Percentiles rank a stretch among this genome's conserved stretches.
Conservation (phyloP, 768 basidiomycete species). For the Russula sp. region DNA sequence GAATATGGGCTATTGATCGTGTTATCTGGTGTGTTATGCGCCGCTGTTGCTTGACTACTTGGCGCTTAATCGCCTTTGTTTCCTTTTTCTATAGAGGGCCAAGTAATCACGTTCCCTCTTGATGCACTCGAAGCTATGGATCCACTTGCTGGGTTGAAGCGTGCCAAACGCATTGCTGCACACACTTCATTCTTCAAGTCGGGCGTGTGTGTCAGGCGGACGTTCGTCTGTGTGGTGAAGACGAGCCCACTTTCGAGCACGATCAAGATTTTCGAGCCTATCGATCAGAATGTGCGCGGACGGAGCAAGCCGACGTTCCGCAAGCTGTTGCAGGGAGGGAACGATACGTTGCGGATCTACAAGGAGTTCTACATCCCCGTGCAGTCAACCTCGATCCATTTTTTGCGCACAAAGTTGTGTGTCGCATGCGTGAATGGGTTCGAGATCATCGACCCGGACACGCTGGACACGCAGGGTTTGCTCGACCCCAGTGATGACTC, state of each 20-base stretch:
- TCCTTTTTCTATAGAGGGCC: slow-evolving; percentile 55
- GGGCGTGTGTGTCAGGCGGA: slow-evolving; percentile 83
- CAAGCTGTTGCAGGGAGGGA: slow-evolving; percentile 88
- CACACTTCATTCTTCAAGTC: slow-evolving; percentile 99
- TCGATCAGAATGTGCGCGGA: slow-evolving; percentile 78
- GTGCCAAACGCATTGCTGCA: slow-evolving; percentile 90
- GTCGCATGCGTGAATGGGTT: slow-evolving; percentile 97
- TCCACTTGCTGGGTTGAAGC: slow-evolving; percentile 83
- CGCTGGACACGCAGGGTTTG: slow-evolving; percentile 91
- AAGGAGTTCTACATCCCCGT: slow-evolving; percentile 99
- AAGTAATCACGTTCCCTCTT: slow-evolving; percentile 92
- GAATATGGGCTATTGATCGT: slow-evolving; percentile 94
- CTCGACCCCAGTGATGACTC: slow-evolving; percentile 88
- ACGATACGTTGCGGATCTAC: slow-evolving; percentile 89
- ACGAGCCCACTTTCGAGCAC: slow-evolving; percentile 91
- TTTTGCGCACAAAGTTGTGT: slow-evolving; percentile 94
- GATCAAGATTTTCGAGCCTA: slow-evolving; percentile 95
- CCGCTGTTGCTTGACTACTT: background rate
- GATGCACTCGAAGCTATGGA: slow-evolving; percentile 89
- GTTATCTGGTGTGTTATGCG: slow-evolving; percentile 68
- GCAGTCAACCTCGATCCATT: slow-evolving; percentile 93
- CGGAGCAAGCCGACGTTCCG: slow-evolving; percentile 87
- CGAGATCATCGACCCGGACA: slow-evolving; percentile 97
- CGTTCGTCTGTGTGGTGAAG: slow-evolving; percentile 95
- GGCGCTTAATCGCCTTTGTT: background rate